phyloP scores from a whole-genome alignment of 345 rosid species.

The Pseudoturritis turrita region DNA sequence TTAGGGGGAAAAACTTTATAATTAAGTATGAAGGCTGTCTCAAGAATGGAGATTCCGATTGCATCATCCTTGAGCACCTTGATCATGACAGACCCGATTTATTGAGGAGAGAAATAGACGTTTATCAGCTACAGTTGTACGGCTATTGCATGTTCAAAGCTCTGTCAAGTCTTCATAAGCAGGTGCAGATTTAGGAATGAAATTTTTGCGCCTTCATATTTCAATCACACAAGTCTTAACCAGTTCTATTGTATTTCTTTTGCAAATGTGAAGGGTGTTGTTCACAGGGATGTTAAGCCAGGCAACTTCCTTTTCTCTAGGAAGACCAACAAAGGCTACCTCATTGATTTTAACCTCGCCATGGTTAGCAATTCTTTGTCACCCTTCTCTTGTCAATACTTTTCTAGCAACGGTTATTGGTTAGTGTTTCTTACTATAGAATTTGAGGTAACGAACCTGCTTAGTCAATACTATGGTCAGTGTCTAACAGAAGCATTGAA shows the following conservation, averaged over 20 bases:
- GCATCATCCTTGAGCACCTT: slow-evolving; percentile 87
- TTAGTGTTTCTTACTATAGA: slow-evolving; percentile 1
- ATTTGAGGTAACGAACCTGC: background rate
- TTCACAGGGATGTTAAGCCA: slow-evolving; percentile 96
- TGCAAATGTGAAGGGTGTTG: slow-evolving; percentile 54
- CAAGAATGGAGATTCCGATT: slow-evolving; percentile 65
- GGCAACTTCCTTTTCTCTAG: slow-evolving; percentile 93
- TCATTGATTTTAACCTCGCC: slow-evolving; percentile 95
- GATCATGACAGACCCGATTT: slow-evolving; percentile 97
- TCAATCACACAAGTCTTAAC: background rate
- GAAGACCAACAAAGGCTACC: slow-evolving; percentile 70
- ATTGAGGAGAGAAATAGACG: slow-evolving; percentile 69
- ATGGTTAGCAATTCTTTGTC: slow-evolving; percentile 50
- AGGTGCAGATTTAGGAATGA: slow-evolving; percentile 36
- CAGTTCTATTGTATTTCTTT: slow-evolving; percentile 3
- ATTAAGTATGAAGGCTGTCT: slow-evolving; percentile 77
- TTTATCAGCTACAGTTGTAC: slow-evolving; percentile 71
- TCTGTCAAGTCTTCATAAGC: slow-evolving; percentile 77
- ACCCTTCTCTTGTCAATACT: background rate
- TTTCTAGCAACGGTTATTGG: background rate
- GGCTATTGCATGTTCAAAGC: slow-evolving; percentile 89
- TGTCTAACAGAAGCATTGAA: slow-evolving; percentile 10
- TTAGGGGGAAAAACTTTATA: slow-evolving; percentile 80
- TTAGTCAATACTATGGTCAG: background rate
- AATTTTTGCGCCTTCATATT: background rate